Evolutionary conservation across 164 flowering plant genomes (phyloP).

Genomic region (Echeveria elegans): DNA sequence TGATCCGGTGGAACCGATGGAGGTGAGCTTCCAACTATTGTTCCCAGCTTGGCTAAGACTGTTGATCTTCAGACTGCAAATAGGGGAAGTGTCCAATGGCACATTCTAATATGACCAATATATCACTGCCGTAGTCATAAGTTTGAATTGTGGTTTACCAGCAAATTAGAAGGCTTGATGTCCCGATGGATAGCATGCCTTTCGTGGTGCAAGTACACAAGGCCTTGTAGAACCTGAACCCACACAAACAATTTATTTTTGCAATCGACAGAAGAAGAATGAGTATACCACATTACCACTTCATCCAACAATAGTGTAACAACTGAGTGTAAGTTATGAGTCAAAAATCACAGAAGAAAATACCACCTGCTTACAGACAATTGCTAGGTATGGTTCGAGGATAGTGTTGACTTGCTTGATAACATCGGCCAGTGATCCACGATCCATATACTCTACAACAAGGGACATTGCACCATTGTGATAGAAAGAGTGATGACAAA

Average conservation of each 20-base stretch:
- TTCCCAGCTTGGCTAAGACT: slow-evolving; percentile 64
- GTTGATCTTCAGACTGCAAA: slow-evolving; percentile 55
- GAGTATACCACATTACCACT: not conserved
- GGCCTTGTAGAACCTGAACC: slow-evolving; percentile 80
- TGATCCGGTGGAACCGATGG: slow-evolving; percentile 91
- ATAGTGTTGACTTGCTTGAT: slow-evolving; percentile 85
- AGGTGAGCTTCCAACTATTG: slow-evolving; percentile 65
- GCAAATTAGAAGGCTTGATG: slow-evolving; percentile 91
- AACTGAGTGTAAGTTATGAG: not conserved
- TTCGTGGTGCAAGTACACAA: slow-evolving; percentile 84
- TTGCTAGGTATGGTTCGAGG: slow-evolving; percentile 96
- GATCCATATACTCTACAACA: slow-evolving; percentile 97
- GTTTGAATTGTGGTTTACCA: slow-evolving; percentile 79
- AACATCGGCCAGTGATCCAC: slow-evolving; percentile 88
- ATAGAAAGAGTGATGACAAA: slow-evolving; percentile 91
- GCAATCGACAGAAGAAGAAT: not conserved
- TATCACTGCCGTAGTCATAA: slow-evolving; percentile 87
- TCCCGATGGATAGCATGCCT: slow-evolving; percentile 96
- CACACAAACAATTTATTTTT: slow-evolving; percentile 2
- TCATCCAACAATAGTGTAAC: not conserved
- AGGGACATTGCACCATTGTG: slow-evolving; percentile 94
- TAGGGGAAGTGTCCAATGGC: slow-evolving; percentile 93
- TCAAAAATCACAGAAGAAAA: not conserved
- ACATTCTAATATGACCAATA: slow-evolving; percentile 88
- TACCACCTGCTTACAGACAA: slow-evolving; percentile 88